phyloP scores from a whole-genome alignment of 176 grass and related monocot species.

The Poa annua region DNA sequence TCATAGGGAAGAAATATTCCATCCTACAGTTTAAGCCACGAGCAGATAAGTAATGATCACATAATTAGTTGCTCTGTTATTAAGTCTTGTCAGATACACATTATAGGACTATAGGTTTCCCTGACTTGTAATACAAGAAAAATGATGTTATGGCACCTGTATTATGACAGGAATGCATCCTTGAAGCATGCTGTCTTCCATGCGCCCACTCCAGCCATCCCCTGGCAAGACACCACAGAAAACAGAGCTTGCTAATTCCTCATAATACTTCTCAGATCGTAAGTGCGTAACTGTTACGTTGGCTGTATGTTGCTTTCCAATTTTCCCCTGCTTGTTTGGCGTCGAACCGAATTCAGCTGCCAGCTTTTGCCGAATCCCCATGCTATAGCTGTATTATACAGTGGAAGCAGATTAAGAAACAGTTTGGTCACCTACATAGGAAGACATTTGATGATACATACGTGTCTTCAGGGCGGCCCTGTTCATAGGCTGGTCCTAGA shows the following conservation, averaged over 20 bases:
- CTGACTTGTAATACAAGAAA: conserved; percentile 28
- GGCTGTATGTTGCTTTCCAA: conserved; percentile 68
- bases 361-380: conserved; percentile 90
- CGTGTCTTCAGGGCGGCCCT: conserved; percentile 78
- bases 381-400: conserved; percentile 79
- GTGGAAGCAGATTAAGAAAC: conserved; percentile 42
- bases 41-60: conserved; percentile 16
- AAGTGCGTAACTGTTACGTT: conserved; percentile 77
- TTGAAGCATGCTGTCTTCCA: conserved; percentile 93
- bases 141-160: conserved; percentile 56
- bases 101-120: conserved; percentile 8
- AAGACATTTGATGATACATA: conserved; percentile 52
- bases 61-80: conserved; percentile 1
- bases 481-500: conserved; percentile 82
- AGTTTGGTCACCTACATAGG: conserved; percentile 23
- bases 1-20: conserved; percentile 91
- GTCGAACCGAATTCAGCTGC: conserved; percentile 82
- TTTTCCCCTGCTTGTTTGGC: conserved; percentile 79
- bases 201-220: conserved; percentile 96
- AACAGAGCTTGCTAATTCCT: conserved; percentile 79
- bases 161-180: conserved; percentile 98
- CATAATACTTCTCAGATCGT: conserved; percentile 72
- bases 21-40: conserved; percentile 65
- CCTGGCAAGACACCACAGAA: conserved; percentile 96
- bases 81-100: conserved; percentile 21